phyloP scores from a whole-genome alignment of 148 eudicot genomes.

The Cornus suecica region DNA sequence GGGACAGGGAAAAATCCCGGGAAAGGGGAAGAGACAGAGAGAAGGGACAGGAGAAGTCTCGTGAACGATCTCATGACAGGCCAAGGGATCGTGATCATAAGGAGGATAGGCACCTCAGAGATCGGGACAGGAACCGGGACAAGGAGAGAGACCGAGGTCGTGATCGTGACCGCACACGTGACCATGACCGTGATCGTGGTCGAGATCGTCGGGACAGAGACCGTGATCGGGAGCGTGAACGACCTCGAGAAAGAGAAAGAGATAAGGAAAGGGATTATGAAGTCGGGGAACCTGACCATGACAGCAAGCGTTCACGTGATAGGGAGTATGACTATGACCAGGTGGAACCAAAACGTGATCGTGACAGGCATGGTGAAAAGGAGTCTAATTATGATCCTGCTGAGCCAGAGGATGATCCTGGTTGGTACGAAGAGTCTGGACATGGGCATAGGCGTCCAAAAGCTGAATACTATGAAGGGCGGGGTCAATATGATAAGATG shows the following conservation, averaged over 20 bases:
- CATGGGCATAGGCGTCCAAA: conserved; percentile 40
- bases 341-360: conserved; percentile 56
- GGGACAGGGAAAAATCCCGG: conserved; percentile 94
- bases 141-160: conserved; percentile 48
- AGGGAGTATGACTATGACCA: conserved; percentile 67
- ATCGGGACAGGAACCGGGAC: conserved; percentile 80
- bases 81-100: conserved; percentile 85
- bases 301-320: conserved; percentile 79
- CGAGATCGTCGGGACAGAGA: conserved; percentile 31
- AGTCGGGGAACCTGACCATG: conserved; percentile 44
- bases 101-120: conserved; percentile 89
- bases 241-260: conserved; percentile 51
- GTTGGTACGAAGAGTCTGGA: conserved; percentile 55
- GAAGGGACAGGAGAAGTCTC: conserved; percentile 69
- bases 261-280: conserved; percentile 63
- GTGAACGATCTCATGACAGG: conserved; percentile 79
- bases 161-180: conserved; percentile 66
- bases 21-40: conserved; percentile 78
- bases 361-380: conserved; percentile 55
- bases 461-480: conserved; percentile 40
- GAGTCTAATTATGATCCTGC: conserved; percentile 43
- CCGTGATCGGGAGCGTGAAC: conserved; percentile 28
- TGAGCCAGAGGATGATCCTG: conserved; percentile 53
- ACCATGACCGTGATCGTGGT: conserved; percentile 46
- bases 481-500: conserved; percentile 34